These are phyloP conservation scores for Biscogniauxia sp. DNA, from an alignment of 2,329 filamentous ascomycete species.

Conservation along the genomic window DNA sequence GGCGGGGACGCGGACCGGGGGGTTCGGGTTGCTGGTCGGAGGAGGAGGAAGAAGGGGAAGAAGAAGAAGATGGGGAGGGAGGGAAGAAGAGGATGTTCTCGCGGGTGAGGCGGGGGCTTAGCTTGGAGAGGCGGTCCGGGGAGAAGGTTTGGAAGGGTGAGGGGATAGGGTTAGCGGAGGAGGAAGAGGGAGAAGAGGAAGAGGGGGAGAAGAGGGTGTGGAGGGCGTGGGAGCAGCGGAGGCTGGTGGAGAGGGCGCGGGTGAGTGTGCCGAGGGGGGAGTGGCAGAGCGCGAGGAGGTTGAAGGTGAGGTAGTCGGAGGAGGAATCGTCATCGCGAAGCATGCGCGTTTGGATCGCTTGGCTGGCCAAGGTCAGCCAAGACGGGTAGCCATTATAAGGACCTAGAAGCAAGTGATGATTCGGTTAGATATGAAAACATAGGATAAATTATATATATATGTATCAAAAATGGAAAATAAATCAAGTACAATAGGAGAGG, in stretches of 20 bases:
- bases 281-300: conserved; percentile 70
- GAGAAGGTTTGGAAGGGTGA: conserved; percentile 16
- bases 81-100: conserved; percentile 7
- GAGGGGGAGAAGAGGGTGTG: conserved; percentile 37
- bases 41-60: too few relatives aligned
- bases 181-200: conserved; percentile 37
- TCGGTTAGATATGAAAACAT: too few relatives aligned
- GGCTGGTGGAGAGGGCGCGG: conserved; percentile 43
- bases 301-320: conserved; percentile 69
- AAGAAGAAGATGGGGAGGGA: not conserved
- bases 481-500: conserved; percentile 13
- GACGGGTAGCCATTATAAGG: conserved; percentile 40
- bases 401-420: conserved; percentile 36
- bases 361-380: conserved; percentile 66
- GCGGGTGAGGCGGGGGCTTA: conserved; percentile 10
- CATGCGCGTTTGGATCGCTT: conserved; percentile 68
- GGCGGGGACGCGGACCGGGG: not conserved
- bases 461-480: conserved; percentile 8
- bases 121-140: conserved; percentile 14
- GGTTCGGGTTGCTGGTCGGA: not conserved
- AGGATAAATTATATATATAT: too few relatives aligned
- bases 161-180: conserved; percentile 38
- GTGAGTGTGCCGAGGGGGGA: conserved; percentile 56
- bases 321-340: conserved; percentile 34
- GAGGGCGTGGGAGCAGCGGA: conserved; percentile 40